Conservation (phyloP, 306 rosid genomes). For the Medicago ruthenica region DNA sequence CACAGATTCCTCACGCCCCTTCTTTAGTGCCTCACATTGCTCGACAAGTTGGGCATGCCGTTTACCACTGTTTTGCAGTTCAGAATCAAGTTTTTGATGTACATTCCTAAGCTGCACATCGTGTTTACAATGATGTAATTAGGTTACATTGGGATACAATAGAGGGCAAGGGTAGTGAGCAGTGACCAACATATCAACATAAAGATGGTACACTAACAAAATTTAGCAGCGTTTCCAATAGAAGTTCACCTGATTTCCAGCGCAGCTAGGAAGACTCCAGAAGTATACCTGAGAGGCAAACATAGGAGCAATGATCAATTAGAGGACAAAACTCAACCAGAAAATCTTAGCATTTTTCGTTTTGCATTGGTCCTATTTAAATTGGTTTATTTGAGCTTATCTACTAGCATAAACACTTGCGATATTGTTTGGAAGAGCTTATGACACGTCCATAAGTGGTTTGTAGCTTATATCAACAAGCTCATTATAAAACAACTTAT, state of each 20-base stretch:
- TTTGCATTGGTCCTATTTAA: not conserved
- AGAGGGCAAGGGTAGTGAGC: not conserved
- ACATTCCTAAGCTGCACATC: conserved; percentile 79
- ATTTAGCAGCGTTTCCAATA: not conserved
- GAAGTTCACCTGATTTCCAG: conserved; percentile 89
- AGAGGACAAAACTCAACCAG: not conserved
- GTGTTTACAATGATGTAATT: conserved; percentile 17
- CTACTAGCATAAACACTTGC: not conserved
- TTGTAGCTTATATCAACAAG: not conserved
- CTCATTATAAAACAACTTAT: not conserved
- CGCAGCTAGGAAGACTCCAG: conserved; percentile 99
- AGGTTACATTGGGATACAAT: conserved; percentile 19
- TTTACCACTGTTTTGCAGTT: conserved; percentile 66
- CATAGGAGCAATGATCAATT: conserved; percentile 1
- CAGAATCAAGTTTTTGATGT: conserved; percentile 76
- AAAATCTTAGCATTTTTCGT: conserved; percentile 15
- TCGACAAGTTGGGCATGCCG: conserved; percentile 68
- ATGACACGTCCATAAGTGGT: not conserved
- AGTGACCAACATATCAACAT: conserved; percentile 35
- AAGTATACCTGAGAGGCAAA: conserved; percentile 75
- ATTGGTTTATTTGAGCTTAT: not conserved
- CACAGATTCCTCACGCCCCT: conserved; percentile 92
- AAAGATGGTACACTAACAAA: conserved; percentile 35
- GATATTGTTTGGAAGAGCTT: not conserved
- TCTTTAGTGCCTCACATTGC: conserved; percentile 70